These are phyloP conservation scores for Fusarium begoniae DNA, from an alignment of 2,329 filamentous ascomycete species.

Conservation along the genomic window DNA sequence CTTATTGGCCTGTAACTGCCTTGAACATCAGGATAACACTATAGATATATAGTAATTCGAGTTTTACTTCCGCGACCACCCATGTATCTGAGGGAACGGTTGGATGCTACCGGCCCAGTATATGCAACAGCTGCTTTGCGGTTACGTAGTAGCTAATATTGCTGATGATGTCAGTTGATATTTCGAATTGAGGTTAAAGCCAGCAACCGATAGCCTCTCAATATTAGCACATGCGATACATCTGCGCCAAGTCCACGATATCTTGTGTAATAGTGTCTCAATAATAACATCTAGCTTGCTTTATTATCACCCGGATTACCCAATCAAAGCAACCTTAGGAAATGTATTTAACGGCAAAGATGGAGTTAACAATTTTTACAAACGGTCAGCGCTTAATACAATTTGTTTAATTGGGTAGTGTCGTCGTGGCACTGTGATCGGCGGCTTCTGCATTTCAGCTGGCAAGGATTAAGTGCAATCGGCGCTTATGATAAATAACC, in stretches of 20 bases:
- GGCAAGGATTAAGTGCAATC: background rate
- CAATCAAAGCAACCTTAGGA: background rate
- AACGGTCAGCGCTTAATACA: background rate
- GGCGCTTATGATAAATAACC: background rate
- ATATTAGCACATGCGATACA: too few relatives aligned
- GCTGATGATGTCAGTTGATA: too few relatives aligned
- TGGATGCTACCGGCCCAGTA: background rate
- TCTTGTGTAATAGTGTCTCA: fast-evolving
- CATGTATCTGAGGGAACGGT: background rate
- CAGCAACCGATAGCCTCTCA: too few relatives aligned
- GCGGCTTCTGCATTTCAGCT: background rate
- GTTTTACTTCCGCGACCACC: fast-evolving
- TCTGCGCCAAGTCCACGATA: too few relatives aligned
- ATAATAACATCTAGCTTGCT: background rate
- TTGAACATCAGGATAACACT: background rate
- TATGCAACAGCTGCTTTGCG: too few relatives aligned
- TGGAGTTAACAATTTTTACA: background rate
- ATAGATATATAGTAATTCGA: background rate
- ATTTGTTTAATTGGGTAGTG: background rate
- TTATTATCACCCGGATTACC: background rate
- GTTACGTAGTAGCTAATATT: too few relatives aligned
- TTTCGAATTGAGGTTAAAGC: fast-evolving
- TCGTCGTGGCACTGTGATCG: background rate
- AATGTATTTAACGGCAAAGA: fast-evolving
- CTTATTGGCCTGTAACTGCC: background rate